These are phyloP conservation scores for Pilobolus umbonatus DNA, from an alignment of 192 early-diverging fungal genomes.

Conservation along the genomic window DNA sequence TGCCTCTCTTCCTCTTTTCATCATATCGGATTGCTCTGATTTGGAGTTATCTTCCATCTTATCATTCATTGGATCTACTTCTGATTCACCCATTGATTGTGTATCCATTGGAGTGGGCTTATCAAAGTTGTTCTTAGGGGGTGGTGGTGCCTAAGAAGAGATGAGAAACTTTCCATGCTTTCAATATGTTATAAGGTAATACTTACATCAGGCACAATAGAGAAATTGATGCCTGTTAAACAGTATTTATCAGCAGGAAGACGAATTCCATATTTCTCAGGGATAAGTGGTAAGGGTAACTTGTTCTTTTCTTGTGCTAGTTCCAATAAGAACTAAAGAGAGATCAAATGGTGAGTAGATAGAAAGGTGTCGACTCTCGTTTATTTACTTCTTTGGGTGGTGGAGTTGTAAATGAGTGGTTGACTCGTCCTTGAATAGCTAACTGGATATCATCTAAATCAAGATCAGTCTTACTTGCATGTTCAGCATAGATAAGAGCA, in stretches of 20 bases:
- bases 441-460: slow-evolving; percentile 83
- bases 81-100: slow-evolving; percentile 14
- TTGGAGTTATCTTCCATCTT: not conserved
- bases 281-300: slow-evolving; percentile 69
- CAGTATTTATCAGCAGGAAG: slow-evolving; percentile 72
- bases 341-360: not conserved
- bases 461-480: slow-evolving; percentile 76
- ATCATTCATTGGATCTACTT: slow-evolving; percentile 3
- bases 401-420: slow-evolving; percentile 85
- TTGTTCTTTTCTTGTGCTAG: slow-evolving; percentile 75
- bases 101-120: slow-evolving; percentile 3
- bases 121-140: slow-evolving; percentile 13
- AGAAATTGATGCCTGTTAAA: slow-evolving; percentile 73
- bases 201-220: slow-evolving; percentile 64
- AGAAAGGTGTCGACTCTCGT: not conserved
- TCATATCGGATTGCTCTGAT: not conserved
- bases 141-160: slow-evolving; percentile 25
- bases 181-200: not conserved
- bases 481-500: slow-evolving; percentile 87
- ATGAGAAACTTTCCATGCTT: not conserved
- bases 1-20: slow-evolving; percentile 21
- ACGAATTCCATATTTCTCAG: slow-evolving; percentile 74
- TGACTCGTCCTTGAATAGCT: slow-evolving; percentile 87
- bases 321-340: slow-evolving; percentile 60
- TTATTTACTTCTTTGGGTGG: slow-evolving; percentile 78